phyloP scores from a whole-genome alignment of 768 basidiomycete genomes.

The Psilocybe cyanescens region DNA sequence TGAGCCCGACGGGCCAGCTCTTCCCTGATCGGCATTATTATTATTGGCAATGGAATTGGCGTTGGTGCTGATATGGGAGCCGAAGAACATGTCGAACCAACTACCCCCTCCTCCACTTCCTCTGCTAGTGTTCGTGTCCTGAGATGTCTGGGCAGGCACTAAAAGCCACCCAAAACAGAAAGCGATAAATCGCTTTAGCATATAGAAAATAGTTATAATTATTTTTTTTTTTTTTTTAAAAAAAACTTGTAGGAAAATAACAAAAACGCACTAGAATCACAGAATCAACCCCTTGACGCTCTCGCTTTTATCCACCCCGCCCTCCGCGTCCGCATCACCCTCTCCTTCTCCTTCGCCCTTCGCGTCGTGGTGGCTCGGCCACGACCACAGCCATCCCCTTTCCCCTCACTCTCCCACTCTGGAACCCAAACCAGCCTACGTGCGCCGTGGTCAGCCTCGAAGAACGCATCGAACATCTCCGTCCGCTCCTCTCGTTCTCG shows the following conservation, averaged over 20 bases:
- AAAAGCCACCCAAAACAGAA: neutral
- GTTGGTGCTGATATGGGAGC: neutral
- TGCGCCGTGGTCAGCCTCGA: constrained; percentile 31
- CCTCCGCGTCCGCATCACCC: neutral
- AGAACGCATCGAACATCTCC: constrained; percentile 31
- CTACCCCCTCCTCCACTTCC: neutral
- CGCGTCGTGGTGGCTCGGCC: neutral
- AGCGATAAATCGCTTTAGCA: neutral
- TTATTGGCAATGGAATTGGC: neutral
- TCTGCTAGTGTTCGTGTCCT: neutral
- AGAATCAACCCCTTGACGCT: too few species aligned
- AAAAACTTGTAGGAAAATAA: neutral
- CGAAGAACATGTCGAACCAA: constrained; percentile 5
- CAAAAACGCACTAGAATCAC: neutral
- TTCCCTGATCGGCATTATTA: too few species aligned
- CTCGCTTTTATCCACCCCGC: neutral
- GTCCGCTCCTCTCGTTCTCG: constrained; percentile 12
- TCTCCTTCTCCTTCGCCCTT: neutral
- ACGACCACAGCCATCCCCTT: neutral
- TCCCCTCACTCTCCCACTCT: neutral
- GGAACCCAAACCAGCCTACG: neutral
- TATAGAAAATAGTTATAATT: neutral
- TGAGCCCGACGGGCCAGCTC: too few species aligned
- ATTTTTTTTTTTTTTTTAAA: too few species aligned
- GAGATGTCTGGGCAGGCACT: neutral